Evolutionary conservation across 257 asterid genomes (phyloP).

Genomic region (Henckelia pumila): DNA sequence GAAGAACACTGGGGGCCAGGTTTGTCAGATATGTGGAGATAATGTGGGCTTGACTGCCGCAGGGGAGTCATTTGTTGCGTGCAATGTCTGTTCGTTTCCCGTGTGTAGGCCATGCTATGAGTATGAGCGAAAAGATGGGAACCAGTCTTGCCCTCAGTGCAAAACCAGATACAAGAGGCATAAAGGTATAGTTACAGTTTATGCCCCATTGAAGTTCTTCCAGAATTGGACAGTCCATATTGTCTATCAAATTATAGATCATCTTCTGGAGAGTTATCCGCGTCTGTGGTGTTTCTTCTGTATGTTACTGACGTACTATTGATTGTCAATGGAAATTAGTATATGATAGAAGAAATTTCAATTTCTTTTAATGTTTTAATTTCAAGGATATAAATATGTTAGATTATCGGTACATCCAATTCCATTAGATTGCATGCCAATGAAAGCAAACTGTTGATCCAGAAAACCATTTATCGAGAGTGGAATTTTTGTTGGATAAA

Average conservation of each 20-base stretch:
- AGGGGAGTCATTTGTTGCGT: conserved; percentile 88
- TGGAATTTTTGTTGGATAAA: conserved; percentile 2
- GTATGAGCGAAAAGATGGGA: conserved; percentile 96
- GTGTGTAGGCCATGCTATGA: conserved; percentile 98
- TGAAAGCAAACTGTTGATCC: not conserved
- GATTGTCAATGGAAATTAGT: not conserved
- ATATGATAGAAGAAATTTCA: not conserved
- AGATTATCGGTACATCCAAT: not conserved
- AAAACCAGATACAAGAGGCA: conserved; percentile 92
- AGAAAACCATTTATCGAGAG: conserved; percentile 6
- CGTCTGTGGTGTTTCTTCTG: conserved; percentile 1
- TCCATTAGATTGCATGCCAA: conserved; percentile 1
- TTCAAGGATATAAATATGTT: conserved; percentile 5
- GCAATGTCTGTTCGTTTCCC: conserved; percentile 88
- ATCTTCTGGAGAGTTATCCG: conserved; percentile 1
- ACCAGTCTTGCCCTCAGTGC: conserved; percentile 98
- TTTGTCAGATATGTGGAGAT: conserved; percentile 97
- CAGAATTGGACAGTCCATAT: conserved; percentile 2
- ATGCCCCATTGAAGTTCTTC: conserved; percentile 8
- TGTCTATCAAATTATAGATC: conserved; percentile 2
- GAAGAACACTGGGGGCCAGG: conserved; percentile 69
- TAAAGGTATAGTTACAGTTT: conserved; percentile 50
- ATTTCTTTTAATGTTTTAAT: conserved; percentile 10
- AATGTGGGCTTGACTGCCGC: conserved; percentile 66
- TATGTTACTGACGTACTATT: not conserved